Evolutionary conservation across 2,329 filamentous ascomycete species (phyloP).

Genomic region (Triangularia verruculosa): DNA sequence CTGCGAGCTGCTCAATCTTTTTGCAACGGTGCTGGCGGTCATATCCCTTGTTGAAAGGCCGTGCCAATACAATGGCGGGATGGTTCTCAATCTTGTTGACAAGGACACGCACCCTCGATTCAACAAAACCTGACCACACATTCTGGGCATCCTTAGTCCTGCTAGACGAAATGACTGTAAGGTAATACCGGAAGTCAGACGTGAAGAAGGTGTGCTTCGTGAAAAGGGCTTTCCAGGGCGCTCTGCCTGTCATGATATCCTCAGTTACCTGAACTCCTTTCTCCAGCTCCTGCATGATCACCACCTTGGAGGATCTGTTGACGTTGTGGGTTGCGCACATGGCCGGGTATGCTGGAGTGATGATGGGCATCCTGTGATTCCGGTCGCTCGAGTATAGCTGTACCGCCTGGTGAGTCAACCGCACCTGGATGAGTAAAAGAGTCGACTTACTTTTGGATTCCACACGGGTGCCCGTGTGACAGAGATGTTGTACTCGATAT

Average conservation of each 20-base stretch:
- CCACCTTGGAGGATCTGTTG: constrained; percentile 75
- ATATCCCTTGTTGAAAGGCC: constrained; percentile 91
- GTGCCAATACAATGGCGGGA: constrained; percentile 74
- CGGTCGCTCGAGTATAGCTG: constrained; percentile 78
- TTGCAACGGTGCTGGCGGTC: constrained; percentile 74
- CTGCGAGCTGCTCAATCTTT: constrained; percentile 48
- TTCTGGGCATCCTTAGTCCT: constrained; percentile 80
- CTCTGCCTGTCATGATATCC: constrained; percentile 73
- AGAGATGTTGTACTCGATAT: constrained; percentile 76
- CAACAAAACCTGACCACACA: constrained; percentile 85
- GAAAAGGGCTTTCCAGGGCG: constrained; percentile 85
- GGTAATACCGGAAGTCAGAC: constrained; percentile 88
- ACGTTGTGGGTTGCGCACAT: constrained; percentile 98
- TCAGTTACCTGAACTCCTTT: constrained; percentile 75
- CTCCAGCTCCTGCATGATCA: constrained; percentile 80
- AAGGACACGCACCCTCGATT: constrained; percentile 86
- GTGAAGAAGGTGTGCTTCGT: constrained; percentile 92
- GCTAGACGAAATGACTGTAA: constrained; percentile 81
- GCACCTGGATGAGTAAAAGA: background rate
- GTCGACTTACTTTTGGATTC: constrained; percentile 75
- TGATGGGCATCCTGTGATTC: constrained; percentile 94
- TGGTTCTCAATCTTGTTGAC: constrained; percentile 81
- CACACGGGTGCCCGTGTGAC: constrained; percentile 72
- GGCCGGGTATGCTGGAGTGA: constrained; percentile 93
- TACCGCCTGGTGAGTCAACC: constrained; percentile 29